phyloP scores from a whole-genome alignment of 331 rosid genomes.

The Malus hybrid region DNA sequence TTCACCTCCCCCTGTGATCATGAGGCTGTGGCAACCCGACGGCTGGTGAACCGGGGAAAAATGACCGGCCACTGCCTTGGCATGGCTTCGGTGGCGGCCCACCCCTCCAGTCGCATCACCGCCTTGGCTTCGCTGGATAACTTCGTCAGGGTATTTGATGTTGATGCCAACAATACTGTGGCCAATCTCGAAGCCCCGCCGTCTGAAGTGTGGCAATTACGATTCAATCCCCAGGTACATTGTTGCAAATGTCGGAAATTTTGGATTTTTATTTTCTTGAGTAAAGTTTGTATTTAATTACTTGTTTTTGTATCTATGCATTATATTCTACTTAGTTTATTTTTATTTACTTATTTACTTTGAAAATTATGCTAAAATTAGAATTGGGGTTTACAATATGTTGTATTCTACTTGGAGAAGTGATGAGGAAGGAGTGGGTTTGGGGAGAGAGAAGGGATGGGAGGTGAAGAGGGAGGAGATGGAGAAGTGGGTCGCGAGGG shows the following conservation, averaged over 20 bases:
- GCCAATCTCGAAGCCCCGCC: constrained; percentile 96
- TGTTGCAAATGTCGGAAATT: not conserved
- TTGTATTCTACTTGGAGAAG: not conserved
- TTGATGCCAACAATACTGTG: constrained; percentile 74
- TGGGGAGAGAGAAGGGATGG: too few species aligned
- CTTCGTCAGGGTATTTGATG: constrained; percentile 79
- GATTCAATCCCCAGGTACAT: constrained; percentile 74
- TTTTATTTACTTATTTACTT: not conserved
- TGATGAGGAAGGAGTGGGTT: too few species aligned
- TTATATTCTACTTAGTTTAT: not conserved
- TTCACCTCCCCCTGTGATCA: constrained; percentile 5
- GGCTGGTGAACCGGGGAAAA: constrained; percentile 64
- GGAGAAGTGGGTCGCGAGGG: too few species aligned
- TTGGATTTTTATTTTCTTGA: not conserved
- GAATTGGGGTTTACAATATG: not conserved
- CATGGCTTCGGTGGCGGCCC: constrained; percentile 86
- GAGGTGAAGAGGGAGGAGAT: too few species aligned
- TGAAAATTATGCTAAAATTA: not conserved
- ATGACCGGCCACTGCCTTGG: constrained; percentile 93
- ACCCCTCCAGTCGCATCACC: constrained; percentile 74
- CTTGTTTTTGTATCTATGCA: not conserved
- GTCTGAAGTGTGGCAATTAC: constrained; percentile 96
- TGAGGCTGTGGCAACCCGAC: constrained; percentile 72
- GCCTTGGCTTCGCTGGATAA: constrained; percentile 95
- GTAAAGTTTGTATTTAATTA: not conserved